Conservation (phyloP, 2,329 filamentous ascomycete genomes). For the Alternaria gaisen region DNA sequence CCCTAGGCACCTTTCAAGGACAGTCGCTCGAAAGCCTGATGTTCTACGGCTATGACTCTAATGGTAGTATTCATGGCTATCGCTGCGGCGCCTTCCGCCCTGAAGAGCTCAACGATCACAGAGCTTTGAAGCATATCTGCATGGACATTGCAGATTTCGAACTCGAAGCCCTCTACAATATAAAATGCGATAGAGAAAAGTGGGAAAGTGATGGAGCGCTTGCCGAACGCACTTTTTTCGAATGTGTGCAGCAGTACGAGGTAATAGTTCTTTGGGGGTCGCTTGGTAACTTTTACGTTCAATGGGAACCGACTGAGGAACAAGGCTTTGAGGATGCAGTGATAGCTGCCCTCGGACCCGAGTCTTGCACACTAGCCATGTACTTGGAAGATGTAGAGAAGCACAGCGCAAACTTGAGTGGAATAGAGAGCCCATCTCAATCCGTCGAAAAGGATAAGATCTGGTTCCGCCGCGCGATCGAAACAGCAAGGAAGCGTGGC, state of each 20-base stretch:
- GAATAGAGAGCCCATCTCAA: not conserved
- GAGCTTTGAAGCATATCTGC: not conserved
- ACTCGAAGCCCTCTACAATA: not conserved
- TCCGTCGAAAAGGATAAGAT: not conserved
- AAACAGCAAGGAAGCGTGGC: constrained; percentile 6
- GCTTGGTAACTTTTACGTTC: not conserved
- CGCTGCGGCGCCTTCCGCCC: constrained; percentile 6
- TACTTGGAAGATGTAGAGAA: not conserved
- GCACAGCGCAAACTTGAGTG: not conserved
- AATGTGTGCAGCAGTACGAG: not conserved
- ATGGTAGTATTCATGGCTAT: not conserved
- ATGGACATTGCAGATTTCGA: not conserved
- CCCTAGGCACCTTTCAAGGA: not conserved
- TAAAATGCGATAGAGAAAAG: not conserved
- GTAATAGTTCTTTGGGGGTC: constrained; percentile 8
- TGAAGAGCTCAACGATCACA: constrained; percentile 11
- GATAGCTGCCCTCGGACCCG: not conserved
- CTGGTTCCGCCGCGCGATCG: constrained; percentile 14
- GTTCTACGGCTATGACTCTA: constrained; percentile 16
- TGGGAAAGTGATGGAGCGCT: not conserved
- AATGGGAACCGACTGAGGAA: constrained; percentile 10
- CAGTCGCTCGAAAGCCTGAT: constrained; percentile 15
- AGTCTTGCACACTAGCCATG: not conserved
- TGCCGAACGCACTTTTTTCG: not conserved
- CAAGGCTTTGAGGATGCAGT: constrained; percentile 10